A percentile compares a stretch with the other conserved stretches of the same genome.
phyloP scores from a whole-genome alignment of 768 basidiomycete species.

The Suillus paluster region DNA sequence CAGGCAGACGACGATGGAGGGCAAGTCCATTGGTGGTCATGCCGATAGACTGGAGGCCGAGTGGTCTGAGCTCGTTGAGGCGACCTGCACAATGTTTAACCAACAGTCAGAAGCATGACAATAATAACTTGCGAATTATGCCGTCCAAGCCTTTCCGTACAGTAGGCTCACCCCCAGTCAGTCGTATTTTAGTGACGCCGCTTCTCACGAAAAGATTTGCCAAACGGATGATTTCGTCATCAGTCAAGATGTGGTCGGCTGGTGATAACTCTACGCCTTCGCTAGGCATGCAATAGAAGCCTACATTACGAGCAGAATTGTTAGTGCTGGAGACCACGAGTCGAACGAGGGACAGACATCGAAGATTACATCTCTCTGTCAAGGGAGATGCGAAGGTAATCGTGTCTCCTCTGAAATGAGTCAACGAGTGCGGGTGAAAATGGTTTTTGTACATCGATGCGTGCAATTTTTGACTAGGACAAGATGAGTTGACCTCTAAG shows the following conservation, averaged over 20 bases:
- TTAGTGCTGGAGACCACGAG: background rate
- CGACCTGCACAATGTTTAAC: conserved; percentile 46
- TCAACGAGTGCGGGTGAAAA: conserved; percentile 66
- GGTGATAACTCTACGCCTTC: conserved; percentile 81
- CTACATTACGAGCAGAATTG: conserved; percentile 39
- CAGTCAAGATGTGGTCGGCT: conserved; percentile 65
- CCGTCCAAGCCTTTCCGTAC: conserved; percentile 75
- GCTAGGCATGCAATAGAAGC: conserved; percentile 91
- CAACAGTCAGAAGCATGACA: background rate
- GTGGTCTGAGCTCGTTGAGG: conserved; percentile 59
- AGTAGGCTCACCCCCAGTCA: conserved; percentile 91
- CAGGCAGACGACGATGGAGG: conserved; percentile 72
- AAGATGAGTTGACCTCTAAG: background rate
- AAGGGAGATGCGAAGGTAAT: conserved; percentile 89
- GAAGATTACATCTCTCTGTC: conserved; percentile 86
- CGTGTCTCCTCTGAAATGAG: conserved; percentile 68
- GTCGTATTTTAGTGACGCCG: conserved; percentile 85
- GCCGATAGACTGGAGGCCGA: conserved; percentile 74
- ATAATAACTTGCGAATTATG: conserved; percentile 60
- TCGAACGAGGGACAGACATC: conserved; percentile 54
- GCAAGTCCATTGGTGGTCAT: conserved; percentile 88
- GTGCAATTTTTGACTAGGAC: conserved; percentile 47
- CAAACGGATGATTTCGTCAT: conserved; percentile 75
- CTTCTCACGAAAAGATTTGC: conserved; percentile 77
- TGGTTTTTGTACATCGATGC: conserved; percentile 51